phyloP scores from a whole-genome alignment of 2,329 filamentous ascomycete genomes.

The Microdochium bolleyi region DNA sequence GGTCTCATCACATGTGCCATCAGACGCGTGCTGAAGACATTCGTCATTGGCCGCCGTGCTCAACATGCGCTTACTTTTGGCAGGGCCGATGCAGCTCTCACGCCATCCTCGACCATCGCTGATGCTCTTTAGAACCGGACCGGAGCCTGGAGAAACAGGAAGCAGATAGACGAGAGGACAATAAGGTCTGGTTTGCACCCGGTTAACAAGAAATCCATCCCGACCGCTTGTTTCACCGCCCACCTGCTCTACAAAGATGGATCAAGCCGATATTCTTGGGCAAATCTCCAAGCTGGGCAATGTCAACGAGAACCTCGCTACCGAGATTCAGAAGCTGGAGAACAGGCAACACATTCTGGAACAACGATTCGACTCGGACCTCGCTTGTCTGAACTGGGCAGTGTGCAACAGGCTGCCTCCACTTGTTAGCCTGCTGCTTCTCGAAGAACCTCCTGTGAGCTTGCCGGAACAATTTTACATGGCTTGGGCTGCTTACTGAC shows the following conservation, averaged over 20 bases:
- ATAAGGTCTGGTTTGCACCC: not conserved
- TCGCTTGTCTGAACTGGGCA: not conserved
- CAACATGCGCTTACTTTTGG: no score
- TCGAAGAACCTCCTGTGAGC: not conserved
- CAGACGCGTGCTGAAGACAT: not conserved
- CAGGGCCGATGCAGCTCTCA: no score
- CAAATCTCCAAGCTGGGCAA: not conserved
- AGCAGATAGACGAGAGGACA: no score
- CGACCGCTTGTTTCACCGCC: not conserved
- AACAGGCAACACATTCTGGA: not conserved
- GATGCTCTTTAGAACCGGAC: not conserved
- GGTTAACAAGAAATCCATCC: not conserved
- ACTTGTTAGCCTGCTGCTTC: not conserved
- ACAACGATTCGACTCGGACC: not conserved
- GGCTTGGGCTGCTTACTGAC: not conserved
- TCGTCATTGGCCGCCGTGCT: not conserved
- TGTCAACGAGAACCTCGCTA: not conserved
- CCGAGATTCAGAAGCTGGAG: not conserved
- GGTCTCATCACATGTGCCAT: not conserved
- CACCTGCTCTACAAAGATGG: not conserved
- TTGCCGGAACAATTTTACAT: not conserved
- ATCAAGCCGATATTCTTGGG: not conserved
- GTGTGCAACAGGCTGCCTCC: not conserved
- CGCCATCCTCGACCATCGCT: not conserved
- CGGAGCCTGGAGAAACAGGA: not conserved